Evolutionary conservation across 176 grass and related monocot genomes (phyloP), one percentile per base, ranked within the genome.

Genomic region (Juncus effusus): DNA sequence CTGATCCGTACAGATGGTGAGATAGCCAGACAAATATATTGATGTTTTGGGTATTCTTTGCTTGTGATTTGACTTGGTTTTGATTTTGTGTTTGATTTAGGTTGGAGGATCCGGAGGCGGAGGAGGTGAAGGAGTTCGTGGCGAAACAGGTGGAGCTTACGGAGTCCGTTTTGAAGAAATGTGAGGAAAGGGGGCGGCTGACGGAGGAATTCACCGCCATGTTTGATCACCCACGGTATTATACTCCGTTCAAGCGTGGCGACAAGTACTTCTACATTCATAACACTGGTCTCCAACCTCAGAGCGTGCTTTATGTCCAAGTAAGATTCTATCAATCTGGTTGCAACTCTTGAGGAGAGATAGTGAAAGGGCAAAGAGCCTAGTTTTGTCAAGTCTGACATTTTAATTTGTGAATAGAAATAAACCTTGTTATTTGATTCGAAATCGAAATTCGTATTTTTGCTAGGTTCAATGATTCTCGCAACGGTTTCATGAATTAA

Each of bases 81-180:
- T 41, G 38, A 38, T 12, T 54, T 45, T 63, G 14, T 53, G 56
- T 55, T 15, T 40, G 4, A 6, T 19, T 38, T 68, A 90, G 92
- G 92, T 76, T 96, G 82, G 92, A 96, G 92, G 87, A 96, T 63
- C 84, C 92, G 54, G 92, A 96, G 44, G 68, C 92, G 10, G 87
- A 88, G 59, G 84, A 96, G 70, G 79, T 83, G 53, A 96, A 91
- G 70, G 84, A 85, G 74, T 96, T 96, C 61, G 91, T 96, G 70
- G 82, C 73, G 70, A 38, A 35, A 63, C 92, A 96, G 81, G 82
- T 50, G 11, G 74, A 84, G 38, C 65, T 96, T 13, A 84, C 92
- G 0, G 92, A 96, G 6, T 79, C 84, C 2, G 76, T 96, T 51
- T 80, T 96, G 57, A 53, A 69, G 4, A 67, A 68, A 9, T 91